Conservation (phyloP, 179 eudicot species). For the Gypsophila paniculata region DNA sequence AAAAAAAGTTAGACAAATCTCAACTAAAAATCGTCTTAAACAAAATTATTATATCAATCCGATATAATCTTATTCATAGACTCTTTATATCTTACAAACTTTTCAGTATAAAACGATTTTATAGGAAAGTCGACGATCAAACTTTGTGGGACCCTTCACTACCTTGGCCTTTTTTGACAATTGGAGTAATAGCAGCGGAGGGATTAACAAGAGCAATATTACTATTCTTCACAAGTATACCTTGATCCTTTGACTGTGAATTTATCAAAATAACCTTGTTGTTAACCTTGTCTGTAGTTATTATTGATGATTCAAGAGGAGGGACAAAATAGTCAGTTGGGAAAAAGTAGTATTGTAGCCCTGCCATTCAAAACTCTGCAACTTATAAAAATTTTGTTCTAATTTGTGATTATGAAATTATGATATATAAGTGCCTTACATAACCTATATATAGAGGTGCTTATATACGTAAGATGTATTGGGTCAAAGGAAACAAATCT, state of each 20-base stretch:
- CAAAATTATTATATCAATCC: too few relatives aligned
- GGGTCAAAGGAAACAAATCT: too few relatives aligned
- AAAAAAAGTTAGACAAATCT: too few relatives aligned
- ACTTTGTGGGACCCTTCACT: not conserved
- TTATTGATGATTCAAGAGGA: slow-evolving; percentile 13
- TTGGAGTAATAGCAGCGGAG: slow-evolving; percentile 17
- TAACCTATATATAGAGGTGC: not conserved
- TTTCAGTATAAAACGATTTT: too few relatives aligned
- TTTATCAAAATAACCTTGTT: slow-evolving; percentile 8
- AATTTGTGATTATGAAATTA: not conserved
- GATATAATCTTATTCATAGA: too few relatives aligned
- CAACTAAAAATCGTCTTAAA: too few relatives aligned
- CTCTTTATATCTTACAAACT: too few relatives aligned
- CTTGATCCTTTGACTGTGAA: slow-evolving; percentile 13
- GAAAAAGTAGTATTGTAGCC: slow-evolving; percentile 25
- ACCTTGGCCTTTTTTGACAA: slow-evolving; percentile 13
- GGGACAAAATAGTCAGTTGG: slow-evolving; percentile 30
- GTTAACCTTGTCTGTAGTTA: slow-evolving; percentile 1
- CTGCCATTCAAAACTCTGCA: slow-evolving; percentile 19
- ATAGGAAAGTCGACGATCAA: not conserved
- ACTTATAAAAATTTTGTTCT: not conserved
- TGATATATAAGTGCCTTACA: slow-evolving; percentile 1
- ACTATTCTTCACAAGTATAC: not conserved
- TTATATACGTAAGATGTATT: not conserved
- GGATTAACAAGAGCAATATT: slow-evolving; percentile 4